phyloP scores from a whole-genome alignment of 73 alveolate species.

The Paramecium sonneborni region DNA sequence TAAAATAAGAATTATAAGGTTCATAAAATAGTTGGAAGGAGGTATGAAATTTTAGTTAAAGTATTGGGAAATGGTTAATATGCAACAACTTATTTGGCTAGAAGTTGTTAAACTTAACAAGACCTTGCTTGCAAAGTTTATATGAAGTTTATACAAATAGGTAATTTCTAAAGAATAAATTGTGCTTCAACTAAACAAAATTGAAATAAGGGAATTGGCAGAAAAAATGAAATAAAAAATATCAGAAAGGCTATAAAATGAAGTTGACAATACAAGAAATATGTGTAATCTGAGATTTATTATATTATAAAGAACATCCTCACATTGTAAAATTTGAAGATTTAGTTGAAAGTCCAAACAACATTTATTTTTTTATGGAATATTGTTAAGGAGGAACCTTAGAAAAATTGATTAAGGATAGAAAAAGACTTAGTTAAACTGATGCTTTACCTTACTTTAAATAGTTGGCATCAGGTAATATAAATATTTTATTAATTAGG shows the following conservation, averaged over 20 bases:
- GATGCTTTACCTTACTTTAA: conserved; percentile 47
- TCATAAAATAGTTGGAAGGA: conserved; percentile 18
- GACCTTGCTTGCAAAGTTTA: background rate
- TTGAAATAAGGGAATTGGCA: background rate
- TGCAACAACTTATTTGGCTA: background rate
- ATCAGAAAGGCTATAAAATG: conserved; percentile 56
- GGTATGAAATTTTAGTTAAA: conserved; percentile 10
- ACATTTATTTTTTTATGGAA: conserved; percentile 66
- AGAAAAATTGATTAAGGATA: conserved; percentile 36
- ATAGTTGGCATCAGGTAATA: conserved; percentile 24
- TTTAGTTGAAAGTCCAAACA: conserved; percentile 64
- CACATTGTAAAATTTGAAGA: conserved; percentile 63
- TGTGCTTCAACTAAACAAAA: conserved; percentile 10
- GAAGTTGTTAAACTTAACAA: background rate
- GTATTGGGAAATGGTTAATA: conserved; percentile 30
- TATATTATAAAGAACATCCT: conserved; percentile 51
- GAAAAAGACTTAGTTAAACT: conserved; percentile 45
- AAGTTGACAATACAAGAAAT: conserved; percentile 61
- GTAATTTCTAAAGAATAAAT: conserved; percentile 40
- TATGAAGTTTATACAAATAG: background rate
- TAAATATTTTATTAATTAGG: background rate
- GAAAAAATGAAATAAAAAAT: conserved; percentile 54
- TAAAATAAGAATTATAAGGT: background rate
- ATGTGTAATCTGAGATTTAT: conserved; percentile 8
- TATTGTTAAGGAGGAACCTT: conserved; percentile 64